These are phyloP conservation scores for Talaromyces wortmannii DNA, from an alignment of 495 filamentous ascomycete species.

Conservation along the genomic window DNA sequence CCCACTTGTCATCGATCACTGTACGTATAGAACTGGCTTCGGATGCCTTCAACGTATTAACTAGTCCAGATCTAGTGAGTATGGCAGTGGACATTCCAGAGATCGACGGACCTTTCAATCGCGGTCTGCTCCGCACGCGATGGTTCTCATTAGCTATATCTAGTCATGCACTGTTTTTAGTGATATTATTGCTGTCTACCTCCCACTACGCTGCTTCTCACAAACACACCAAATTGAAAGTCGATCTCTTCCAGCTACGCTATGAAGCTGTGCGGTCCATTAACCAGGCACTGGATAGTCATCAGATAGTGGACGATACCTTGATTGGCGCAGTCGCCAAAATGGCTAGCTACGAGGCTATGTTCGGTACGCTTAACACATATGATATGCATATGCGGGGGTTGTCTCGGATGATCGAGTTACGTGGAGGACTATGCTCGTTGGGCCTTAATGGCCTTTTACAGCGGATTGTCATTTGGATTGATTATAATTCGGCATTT, in stretches of 20 bases:
- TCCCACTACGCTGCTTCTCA: conserved; percentile 28
- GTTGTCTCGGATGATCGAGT: conserved; percentile 17
- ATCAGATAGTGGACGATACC: conserved; percentile 16
- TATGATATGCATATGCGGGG: conserved; percentile 36
- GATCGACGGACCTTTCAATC: conserved; percentile 26
- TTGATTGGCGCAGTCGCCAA: conserved; percentile 39
- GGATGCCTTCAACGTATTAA: neutral
- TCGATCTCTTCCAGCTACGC: conserved; percentile 27
- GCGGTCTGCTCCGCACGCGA: conserved; percentile 28
- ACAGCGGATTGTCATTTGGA: conserved; percentile 34
- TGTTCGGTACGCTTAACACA: conserved; percentile 26
- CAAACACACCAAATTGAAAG: conserved; percentile 6
- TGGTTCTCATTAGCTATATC: conserved; percentile 40
- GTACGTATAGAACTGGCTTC: conserved; percentile 14
- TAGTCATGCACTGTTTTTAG: conserved; percentile 32
- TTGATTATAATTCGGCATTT: conserved; percentile 35
- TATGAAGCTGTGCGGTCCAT: conserved; percentile 25
- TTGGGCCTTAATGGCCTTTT: conserved; percentile 33
- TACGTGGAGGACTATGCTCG: conserved; percentile 26
- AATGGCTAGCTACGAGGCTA: conserved; percentile 41
- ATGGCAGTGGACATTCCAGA: conserved; percentile 42
- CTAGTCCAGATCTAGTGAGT: conserved; percentile 26
- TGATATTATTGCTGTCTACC: conserved; percentile 35
- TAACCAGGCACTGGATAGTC: conserved; percentile 17
- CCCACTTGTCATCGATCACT: conserved; percentile 29